Percentiles rank a stretch among this genome's conserved stretches.
Evolutionary conservation across 2,329 filamentous ascomycete species (phyloP).

Genomic region (Colletotrichum echinochloae): DNA sequence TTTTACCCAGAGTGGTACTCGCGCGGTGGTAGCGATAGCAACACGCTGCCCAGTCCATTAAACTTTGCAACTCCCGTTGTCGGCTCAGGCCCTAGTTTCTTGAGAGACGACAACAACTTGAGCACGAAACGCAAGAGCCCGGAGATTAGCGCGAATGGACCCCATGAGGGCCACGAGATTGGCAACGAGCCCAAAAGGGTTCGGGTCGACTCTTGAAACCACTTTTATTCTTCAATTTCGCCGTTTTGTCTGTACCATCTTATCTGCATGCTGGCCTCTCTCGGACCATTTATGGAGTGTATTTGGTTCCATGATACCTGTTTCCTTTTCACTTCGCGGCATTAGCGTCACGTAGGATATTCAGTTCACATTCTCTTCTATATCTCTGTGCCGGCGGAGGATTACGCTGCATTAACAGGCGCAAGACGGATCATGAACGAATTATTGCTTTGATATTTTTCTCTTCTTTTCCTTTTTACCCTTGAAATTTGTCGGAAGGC

Average conservation of each 20-base stretch:
- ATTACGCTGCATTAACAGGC: constrained; percentile 33
- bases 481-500: neutral
- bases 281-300: constrained; percentile 33
- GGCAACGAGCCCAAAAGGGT: constrained; percentile 64
- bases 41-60: constrained; percentile 90
- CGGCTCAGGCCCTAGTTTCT: constrained; percentile 71
- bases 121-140: constrained; percentile 67
- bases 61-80: constrained; percentile 89
- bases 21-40: constrained; percentile 75
- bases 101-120: constrained; percentile 64
- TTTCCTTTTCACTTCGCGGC: constrained; percentile 33
- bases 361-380: constrained; percentile 30
- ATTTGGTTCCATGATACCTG: constrained; percentile 42
- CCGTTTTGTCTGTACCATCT: constrained; percentile 32
- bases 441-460: constrained; percentile 21
- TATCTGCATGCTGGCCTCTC: constrained; percentile 29
- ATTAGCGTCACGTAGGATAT: constrained; percentile 40
- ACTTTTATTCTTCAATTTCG: constrained; percentile 3
- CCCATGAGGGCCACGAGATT: constrained; percentile 56
- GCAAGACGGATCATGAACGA: constrained; percentile 22
- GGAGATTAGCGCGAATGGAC: constrained; percentile 57
- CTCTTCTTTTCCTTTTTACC: neutral
- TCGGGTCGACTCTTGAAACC: constrained; percentile 59
- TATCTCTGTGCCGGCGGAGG: constrained; percentile 8
- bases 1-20: constrained; percentile 96